A percentile compares a stretch with the other conserved stretches of the same genome.
phyloP scores from a whole-genome alignment of 176 grass and related monocot genomes.

The Alopecurus myosuroides region DNA sequence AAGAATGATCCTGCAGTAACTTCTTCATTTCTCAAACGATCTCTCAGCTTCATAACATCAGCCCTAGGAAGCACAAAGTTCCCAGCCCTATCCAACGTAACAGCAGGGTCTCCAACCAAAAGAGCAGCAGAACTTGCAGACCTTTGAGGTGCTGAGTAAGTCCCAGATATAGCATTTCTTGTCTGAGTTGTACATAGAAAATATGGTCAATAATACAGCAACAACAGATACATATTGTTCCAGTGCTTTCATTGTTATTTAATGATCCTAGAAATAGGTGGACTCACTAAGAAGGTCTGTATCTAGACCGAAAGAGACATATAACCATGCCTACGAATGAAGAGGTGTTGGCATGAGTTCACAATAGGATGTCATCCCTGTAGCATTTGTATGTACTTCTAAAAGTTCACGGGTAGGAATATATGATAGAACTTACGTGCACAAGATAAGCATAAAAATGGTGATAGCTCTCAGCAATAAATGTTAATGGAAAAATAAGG shows the following conservation, averaged over 20 bases:
- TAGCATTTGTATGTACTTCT: background rate
- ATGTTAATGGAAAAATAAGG: constrained; percentile 11
- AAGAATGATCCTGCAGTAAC: constrained; percentile 73
- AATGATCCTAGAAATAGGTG: constrained; percentile 1
- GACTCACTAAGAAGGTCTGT: background rate
- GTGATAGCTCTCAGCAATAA: constrained; percentile 13
- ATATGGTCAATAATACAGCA: constrained; percentile 24
- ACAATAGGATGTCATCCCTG: background rate
- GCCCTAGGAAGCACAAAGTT: constrained; percentile 99
- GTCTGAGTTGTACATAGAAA: constrained; percentile 52
- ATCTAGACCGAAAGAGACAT: background rate
- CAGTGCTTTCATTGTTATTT: constrained; percentile 1
- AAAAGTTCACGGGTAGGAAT: background rate
- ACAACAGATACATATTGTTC: constrained; percentile 5
- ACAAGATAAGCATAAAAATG: constrained; percentile 4
- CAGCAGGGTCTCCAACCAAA: constrained; percentile 92
- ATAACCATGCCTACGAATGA: background rate
- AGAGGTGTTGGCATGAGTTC: background rate
- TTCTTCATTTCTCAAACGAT: constrained; percentile 95
- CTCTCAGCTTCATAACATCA: constrained; percentile 98
- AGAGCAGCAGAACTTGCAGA: constrained; percentile 99
- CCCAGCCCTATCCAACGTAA: constrained; percentile 88
- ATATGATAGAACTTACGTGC: background rate
- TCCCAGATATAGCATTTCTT: constrained; percentile 96
- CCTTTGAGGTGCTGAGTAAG: constrained; percentile 94